Percentiles rank a stretch among this genome's conserved stretches.
Conservation (phyloP, 2,329 filamentous ascomycete genomes). For the Paraphoma chrysanthemicola region DNA sequence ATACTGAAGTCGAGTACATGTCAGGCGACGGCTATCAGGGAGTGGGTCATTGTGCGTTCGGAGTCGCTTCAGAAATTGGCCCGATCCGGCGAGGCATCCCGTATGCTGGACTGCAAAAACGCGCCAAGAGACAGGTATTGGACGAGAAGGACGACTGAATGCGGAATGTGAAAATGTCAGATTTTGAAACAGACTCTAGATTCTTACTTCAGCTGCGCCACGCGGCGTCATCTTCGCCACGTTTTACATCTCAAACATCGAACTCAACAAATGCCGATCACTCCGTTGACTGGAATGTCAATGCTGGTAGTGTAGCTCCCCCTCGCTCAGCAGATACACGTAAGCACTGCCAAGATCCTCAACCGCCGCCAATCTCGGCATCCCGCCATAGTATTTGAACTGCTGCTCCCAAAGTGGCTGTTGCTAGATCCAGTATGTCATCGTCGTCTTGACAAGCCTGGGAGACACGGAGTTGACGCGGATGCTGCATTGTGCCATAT, state of each 20-base stretch:
- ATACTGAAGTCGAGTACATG: conserved; percentile 30
- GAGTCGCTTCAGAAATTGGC: conserved; percentile 34
- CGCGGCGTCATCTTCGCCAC: not conserved
- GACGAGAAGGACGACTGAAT: conserved; percentile 1
- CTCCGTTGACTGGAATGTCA: conserved; percentile 56
- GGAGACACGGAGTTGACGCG: conserved; percentile 49
- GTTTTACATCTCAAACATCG: not conserved
- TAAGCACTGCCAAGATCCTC: conserved; percentile 65
- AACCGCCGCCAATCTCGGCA: conserved; percentile 61
- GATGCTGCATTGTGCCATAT: conserved; percentile 50
- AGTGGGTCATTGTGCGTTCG: conserved; percentile 39
- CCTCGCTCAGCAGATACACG: conserved; percentile 63
- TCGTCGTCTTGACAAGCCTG: conserved; percentile 46
- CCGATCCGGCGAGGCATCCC: conserved; percentile 27
- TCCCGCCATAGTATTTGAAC: conserved; percentile 65
- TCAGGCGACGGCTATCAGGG: conserved; percentile 24
- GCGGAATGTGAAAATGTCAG: not conserved
- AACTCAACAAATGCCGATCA: conserved; percentile 35
- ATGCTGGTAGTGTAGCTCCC: conserved; percentile 59
- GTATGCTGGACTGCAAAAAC: conserved; percentile 30
- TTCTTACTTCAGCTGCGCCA: not conserved
- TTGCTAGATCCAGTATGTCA: conserved; percentile 57
- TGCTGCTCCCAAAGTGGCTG: conserved; percentile 62
- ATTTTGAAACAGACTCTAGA: not conserved
- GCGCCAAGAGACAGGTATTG: not conserved